Evolutionary conservation across 2,329 filamentous ascomycete genomes (phyloP).

Genomic region (Fusarium sp.): DNA sequence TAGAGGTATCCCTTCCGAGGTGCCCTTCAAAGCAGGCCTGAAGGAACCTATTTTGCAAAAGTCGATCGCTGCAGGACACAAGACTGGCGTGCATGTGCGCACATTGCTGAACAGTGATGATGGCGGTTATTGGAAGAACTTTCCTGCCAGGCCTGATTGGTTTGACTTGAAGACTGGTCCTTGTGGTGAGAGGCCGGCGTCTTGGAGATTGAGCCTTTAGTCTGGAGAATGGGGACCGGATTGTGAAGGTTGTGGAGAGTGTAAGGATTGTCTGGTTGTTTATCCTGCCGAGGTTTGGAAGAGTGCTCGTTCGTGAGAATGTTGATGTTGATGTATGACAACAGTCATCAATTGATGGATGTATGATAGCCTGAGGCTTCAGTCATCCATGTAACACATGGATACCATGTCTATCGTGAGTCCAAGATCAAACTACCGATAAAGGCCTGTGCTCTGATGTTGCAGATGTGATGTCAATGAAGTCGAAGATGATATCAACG

Average conservation of each 20-base stretch:
- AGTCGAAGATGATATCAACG: not conserved
- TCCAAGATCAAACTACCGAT: not conserved
- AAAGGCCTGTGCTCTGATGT: not conserved
- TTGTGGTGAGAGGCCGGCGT: conserved; percentile 20
- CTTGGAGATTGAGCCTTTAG: conserved; percentile 11
- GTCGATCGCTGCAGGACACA: conserved; percentile 13
- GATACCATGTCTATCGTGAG: not conserved
- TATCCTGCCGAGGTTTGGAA: conserved; percentile 33
- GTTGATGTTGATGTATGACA: not conserved
- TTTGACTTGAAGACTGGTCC: conserved; percentile 32
- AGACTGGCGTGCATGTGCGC: conserved; percentile 18
- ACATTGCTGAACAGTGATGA: conserved; percentile 31
- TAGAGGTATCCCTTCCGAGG: fast-evolving
- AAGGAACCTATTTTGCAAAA: conserved; percentile 1
- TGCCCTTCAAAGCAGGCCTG: not conserved
- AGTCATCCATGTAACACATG: not conserved
- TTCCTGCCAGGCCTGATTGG: conserved; percentile 22
- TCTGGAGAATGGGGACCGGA: conserved; percentile 28
- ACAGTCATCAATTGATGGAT: not conserved
- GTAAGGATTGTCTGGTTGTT: conserved; percentile 19
- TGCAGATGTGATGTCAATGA: not conserved
- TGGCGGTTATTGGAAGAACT: conserved; percentile 22
- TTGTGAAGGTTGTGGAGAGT: conserved; percentile 32
- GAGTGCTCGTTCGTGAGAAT: not conserved
- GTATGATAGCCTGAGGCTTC: not conserved